Evolutionary conservation across 768 basidiomycete species (phyloP).

Genomic region (Russula compacta): DNA sequence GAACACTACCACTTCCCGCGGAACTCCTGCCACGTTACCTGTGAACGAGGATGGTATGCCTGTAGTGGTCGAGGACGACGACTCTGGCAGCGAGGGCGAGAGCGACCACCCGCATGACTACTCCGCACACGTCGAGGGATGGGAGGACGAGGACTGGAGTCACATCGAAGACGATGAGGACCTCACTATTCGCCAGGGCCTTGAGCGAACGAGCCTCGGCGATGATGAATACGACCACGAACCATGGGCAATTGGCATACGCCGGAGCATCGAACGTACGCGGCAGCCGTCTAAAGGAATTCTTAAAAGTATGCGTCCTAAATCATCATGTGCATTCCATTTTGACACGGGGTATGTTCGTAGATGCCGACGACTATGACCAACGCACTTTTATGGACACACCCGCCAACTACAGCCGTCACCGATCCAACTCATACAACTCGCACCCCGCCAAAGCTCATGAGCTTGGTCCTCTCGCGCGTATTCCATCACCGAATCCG

Average conservation of each 20-base stretch:
- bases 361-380: slow-evolving; percentile 62
- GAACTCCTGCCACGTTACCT: slow-evolving; percentile 34
- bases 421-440: slow-evolving; percentile 80
- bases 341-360: neutral
- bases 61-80: slow-evolving; percentile 65
- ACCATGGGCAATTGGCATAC: slow-evolving; percentile 69
- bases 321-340: slow-evolving; percentile 4
- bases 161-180: slow-evolving; percentile 62
- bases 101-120: slow-evolving; percentile 32
- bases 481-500: slow-evolving; percentile 75
- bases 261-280: slow-evolving; percentile 61
- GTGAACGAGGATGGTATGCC: slow-evolving; percentile 60
- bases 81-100: slow-evolving; percentile 38
- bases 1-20: slow-evolving; percentile 59
- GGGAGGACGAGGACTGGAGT: slow-evolving; percentile 77
- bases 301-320: slow-evolving; percentile 56
- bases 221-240: slow-evolving; percentile 52
- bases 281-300: slow-evolving; percentile 73
- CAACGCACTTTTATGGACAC: slow-evolving; percentile 48
- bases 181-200: slow-evolving; percentile 56
- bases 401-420: slow-evolving; percentile 38
- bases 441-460: slow-evolving; percentile 40
- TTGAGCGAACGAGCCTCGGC: slow-evolving; percentile 42
- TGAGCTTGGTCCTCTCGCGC: slow-evolving; percentile 68
- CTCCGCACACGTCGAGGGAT: slow-evolving; percentile 42